These are phyloP conservation scores for Suhomyces atakaporum DNA, from an alignment of 1,139 yeast species.

Conservation along the genomic window DNA sequence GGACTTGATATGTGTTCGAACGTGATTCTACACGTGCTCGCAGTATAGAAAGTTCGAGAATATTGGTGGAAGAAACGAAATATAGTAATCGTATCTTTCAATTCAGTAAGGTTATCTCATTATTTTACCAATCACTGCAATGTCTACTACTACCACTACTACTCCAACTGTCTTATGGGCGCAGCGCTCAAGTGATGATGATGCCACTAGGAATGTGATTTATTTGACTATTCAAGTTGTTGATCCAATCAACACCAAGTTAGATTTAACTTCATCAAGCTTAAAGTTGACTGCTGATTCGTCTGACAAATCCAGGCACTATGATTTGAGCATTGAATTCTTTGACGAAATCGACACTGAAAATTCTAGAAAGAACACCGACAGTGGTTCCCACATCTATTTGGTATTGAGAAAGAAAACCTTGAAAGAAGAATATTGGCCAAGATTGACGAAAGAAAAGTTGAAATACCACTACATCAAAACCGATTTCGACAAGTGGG, in stretches of 20 bases:
- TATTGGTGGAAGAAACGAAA: background rate
- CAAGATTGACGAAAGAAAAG: slow-evolving; percentile 32
- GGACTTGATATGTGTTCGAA: slow-evolving; percentile 6
- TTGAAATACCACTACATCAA: slow-evolving; percentile 73
- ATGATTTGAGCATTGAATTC: slow-evolving; percentile 67
- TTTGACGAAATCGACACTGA: slow-evolving; percentile 71
- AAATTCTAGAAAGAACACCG: slow-evolving; percentile 60
- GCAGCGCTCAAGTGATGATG: slow-evolving; percentile 81
- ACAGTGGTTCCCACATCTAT: slow-evolving; percentile 66
- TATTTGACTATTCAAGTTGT: slow-evolving; percentile 73
- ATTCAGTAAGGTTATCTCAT: background rate
- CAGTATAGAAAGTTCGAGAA: slow-evolving; percentile 14
- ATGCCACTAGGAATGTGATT: slow-evolving; percentile 70
- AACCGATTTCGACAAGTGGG: slow-evolving; percentile 96
- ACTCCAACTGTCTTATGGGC: slow-evolving; percentile 77
- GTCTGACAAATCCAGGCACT: slow-evolving; percentile 45
- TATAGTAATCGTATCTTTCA: background rate
- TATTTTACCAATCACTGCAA: background rate
- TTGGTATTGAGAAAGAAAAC: slow-evolving; percentile 73
- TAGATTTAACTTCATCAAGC: slow-evolving; percentile 60
- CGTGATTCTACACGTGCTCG: background rate
- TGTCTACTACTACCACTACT: slow-evolving; percentile 14
- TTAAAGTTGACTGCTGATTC: slow-evolving; percentile 63
- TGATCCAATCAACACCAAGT: slow-evolving; percentile 65
- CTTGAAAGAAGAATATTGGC: slow-evolving; percentile 55